Percentiles rank a stretch among this genome's conserved stretches.
phyloP scores from a whole-genome alignment of 371 early-diverging fungal genomes.

The Enteropsectra breve region DNA sequence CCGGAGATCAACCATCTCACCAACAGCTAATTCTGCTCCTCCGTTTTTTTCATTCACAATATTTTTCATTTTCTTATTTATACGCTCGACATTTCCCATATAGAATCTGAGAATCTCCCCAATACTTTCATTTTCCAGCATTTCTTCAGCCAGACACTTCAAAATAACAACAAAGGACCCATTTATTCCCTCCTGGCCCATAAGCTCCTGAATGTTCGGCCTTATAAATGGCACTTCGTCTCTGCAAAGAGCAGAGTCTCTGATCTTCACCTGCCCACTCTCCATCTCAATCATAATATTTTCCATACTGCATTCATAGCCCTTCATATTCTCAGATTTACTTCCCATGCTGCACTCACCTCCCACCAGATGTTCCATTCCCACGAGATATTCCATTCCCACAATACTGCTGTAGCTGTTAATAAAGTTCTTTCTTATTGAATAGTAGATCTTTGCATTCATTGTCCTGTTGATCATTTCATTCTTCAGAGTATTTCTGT shows the following conservation, averaged over 20 bases:
- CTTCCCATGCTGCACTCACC: background rate
- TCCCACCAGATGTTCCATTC: background rate
- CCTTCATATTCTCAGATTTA: background rate
- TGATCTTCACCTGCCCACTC: too few relatives aligned
- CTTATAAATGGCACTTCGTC: background rate
- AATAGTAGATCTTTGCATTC: background rate
- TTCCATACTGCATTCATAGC: background rate
- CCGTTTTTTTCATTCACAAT: background rate
- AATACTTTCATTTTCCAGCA: background rate
- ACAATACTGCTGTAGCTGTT: constrained; percentile 3
- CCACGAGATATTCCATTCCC: background rate
- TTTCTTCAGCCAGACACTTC: background rate
- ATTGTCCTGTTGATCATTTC: background rate
- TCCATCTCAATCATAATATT: too few relatives aligned
- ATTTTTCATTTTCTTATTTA: background rate
- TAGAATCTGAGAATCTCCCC: background rate
- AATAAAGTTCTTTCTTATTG: background rate
- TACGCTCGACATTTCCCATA: background rate
- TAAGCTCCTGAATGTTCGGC: constrained; percentile 2
- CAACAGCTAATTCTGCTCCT: background rate
- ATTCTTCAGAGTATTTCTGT: background rate
- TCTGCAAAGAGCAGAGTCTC: background rate
- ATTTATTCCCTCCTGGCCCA: constrained; percentile 25
- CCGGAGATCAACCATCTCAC: constrained; percentile 8
- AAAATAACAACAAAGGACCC: constrained; percentile 14